Evolutionary conservation across 2,329 filamentous ascomycete genomes (phyloP), one percentile per base, ranked within the genome.

Genomic region (Botryotinia convoluta): DNA sequence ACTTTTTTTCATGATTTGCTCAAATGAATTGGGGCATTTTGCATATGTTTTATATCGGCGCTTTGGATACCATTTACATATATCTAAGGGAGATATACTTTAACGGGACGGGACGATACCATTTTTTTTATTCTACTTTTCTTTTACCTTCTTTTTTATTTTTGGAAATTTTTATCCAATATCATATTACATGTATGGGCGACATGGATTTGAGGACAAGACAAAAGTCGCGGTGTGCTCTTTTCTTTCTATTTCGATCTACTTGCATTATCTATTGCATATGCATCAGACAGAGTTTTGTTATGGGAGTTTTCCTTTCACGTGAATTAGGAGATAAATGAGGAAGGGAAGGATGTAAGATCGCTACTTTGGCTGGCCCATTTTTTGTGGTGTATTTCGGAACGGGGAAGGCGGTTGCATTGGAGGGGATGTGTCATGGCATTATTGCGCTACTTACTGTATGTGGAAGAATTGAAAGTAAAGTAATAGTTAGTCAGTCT

Each of bases 41-140:
- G 39, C 60, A 72, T 68, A 42, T 69, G 71, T 42, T 60, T 65
- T 69, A 39, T 37, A 72, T 65, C 39, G 71, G 71, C 71, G 71
- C 71, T 72, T 59, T 68, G 71, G 71, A 68, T 72, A 68, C 65
- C 65, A 68, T 57, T n/a, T 57, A 68, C 16, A 54, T 68, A 9
- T 59, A 69, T 73, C 63, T 70, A 14, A 29, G 71, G 71, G 51
- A 68, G 62, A 72, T 72, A 72, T 63, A 71, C 32, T 32, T 32
- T 60, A 59, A 72, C 48, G 62, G 71, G 45, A 59, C 65, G 51
- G 71, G 71, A 72, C 51, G 71, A 72, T 72, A 72, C 71, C 71
- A 72, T 35, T 72, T 68, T 68, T 72, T 69, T 35, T 54, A 35
- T 32, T 71, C 20, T 51, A 32, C 20, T 16, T 18, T 32, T 57